These are phyloP conservation scores for Sporothrix pallida DNA, from an alignment of 2,329 filamentous ascomycete species.

Conservation along the genomic window DNA sequence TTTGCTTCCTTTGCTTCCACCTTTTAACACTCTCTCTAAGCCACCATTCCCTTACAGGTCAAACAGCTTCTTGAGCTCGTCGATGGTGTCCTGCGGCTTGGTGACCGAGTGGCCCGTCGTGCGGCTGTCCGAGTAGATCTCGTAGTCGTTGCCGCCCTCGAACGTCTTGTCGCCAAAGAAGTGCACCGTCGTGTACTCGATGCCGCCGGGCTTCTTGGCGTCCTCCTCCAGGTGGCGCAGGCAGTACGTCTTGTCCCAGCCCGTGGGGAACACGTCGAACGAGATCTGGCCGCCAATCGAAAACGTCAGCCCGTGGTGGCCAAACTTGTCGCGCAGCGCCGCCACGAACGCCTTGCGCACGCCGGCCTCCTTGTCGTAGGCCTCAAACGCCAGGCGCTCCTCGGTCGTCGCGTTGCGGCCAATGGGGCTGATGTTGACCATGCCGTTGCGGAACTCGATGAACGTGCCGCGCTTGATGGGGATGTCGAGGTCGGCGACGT, in stretches of 20 bases:
- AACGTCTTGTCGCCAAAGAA: constrained; percentile 98
- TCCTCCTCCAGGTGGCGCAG: constrained; percentile 84
- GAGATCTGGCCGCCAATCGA: constrained; percentile 97
- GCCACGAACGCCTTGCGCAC: constrained; percentile 78
- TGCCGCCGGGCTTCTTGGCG: constrained; percentile 69
- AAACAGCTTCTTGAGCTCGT: constrained; percentile 81
- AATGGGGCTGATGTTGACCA: constrained; percentile 84
- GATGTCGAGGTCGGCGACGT: constrained; percentile 82
- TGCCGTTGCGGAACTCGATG: constrained; percentile 87
- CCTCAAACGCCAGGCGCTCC: constrained; percentile 83
- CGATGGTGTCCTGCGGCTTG: constrained; percentile 81
- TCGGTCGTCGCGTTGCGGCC: constrained; percentile 82
- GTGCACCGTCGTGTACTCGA: constrained; percentile 86
- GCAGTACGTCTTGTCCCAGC: constrained; percentile 99
- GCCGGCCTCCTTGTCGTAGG: constrained; percentile 77
- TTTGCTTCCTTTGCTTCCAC: not conserved
- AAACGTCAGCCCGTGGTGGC: constrained; percentile 83
- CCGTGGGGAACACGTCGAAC: constrained; percentile 94
- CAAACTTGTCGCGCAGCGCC: constrained; percentile 79
- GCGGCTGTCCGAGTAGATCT: constrained; percentile 84
- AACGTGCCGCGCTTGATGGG: constrained; percentile 85
- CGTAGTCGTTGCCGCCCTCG: constrained; percentile 90
- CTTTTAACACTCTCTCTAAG: not conserved
- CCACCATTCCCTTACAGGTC: constrained; percentile 49
- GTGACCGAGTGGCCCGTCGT: constrained; percentile 85